These are phyloP conservation scores for Posidonia oceanica DNA, from an alignment of 116 monocot genomes.

Conservation along the genomic window DNA sequence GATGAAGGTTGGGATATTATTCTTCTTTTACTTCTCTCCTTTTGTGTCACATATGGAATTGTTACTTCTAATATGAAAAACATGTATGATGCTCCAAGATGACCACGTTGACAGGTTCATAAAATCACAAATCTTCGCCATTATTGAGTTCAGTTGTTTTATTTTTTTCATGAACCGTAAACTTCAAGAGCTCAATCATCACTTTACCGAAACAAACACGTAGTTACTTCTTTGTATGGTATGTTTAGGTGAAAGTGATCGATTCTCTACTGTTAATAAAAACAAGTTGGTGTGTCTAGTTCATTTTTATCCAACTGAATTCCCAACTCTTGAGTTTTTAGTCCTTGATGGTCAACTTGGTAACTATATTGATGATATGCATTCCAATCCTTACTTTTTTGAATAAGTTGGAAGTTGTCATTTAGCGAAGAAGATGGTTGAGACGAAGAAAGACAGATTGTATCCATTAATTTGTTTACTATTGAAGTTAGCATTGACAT, in stretches of 20 bases:
- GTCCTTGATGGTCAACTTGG: neutral
- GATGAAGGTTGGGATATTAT: neutral
- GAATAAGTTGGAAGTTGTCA: neutral
- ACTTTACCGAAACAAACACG: neutral
- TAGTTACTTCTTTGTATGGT: too few relatives aligned
- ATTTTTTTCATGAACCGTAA: neutral
- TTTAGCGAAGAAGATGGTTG: neutral
- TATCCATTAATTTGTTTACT: neutral
- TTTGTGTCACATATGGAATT: slow-evolving; percentile 11
- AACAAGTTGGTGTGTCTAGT: neutral
- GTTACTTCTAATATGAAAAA: neutral
- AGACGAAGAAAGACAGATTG: neutral
- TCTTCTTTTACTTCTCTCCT: neutral
- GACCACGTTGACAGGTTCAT: neutral
- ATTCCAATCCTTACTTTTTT: neutral
- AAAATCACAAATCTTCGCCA: neutral
- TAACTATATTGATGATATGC: neutral
- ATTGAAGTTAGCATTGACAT: neutral
- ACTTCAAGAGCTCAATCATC: slow-evolving; percentile 12
- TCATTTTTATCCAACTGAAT: neutral
- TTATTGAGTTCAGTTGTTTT: too few relatives aligned
- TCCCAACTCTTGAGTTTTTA: neutral
- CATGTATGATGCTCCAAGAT: neutral
- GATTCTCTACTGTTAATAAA: neutral
- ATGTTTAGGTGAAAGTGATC: neutral